Base-by-base conservation (phyloP, 805 yeast species). In the Grigorovia transvaalensis region DNA sequence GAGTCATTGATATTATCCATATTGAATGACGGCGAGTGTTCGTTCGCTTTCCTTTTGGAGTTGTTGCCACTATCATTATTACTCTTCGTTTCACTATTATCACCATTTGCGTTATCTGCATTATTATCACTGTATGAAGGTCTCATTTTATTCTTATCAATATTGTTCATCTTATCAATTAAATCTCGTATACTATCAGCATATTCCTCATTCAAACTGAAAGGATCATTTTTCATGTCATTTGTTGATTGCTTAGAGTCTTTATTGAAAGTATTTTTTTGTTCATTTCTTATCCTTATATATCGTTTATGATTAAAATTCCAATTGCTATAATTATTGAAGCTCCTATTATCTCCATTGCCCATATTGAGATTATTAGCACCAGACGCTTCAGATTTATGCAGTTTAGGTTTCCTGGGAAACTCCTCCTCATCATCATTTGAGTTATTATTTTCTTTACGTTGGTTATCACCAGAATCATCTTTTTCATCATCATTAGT, bases 1-100 rank as follows among this genome's bases (percentile, higher is more conserved):
- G 58, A 57, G 42, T 59, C 59, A 48, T 63, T 56, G 1, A 63
- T 64, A 27, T 58, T 50, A 19, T 56, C 50, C 63, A 63, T 60
- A 51, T 63, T 61, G 45, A 63, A 61, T 20, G 54, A 48, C 4
- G 17, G 42, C n/a, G 42, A 15, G 17, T 15, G 8, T 38, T 15
- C n/a, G 15, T n/a, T 2, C 8, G 42, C 18, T 38, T 38, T 38
- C 17, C 42, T 38, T 15, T 38, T 38, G 2, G 17, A 15, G 15
- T n/a, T 15, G 15, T n/a, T n/a, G 17, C 15, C 15, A n/a, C 9
- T 38, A 12, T 38, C 42, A 38, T n/a, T 38, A 13, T 33, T 33
- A 33, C 38, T 33, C 4, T 33, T 13, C 12, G 12, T 33, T 12
- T 9, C 15, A 33, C 2, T 33, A 33, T 33, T 33, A 38, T 38